Evolutionary conservation across 2,329 filamentous ascomycete species (phyloP).

Genomic region (Colletotrichum sp.): DNA sequence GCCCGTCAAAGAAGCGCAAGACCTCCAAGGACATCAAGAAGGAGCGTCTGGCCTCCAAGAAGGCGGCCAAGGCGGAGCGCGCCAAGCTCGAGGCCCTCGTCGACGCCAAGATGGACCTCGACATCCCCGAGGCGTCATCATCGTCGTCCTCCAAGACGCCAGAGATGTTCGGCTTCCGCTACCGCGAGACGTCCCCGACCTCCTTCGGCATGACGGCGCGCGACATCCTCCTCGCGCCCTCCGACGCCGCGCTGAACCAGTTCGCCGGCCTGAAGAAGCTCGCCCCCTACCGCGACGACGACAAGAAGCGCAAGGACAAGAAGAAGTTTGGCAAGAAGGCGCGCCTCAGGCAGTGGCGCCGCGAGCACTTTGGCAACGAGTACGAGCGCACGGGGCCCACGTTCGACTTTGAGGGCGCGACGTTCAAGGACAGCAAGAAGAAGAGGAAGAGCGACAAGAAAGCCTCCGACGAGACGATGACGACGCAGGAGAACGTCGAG

Average conservation of each 20-base stretch:
- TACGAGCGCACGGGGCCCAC: constrained; percentile 62
- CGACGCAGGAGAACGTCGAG: constrained; percentile 28
- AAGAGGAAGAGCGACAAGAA: constrained; percentile 1
- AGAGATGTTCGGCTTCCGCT: constrained; percentile 69
- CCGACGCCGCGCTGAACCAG: constrained; percentile 84
- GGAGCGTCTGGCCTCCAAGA: constrained; percentile 64
- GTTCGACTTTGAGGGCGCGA: constrained; percentile 56
- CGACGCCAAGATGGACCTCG: constrained; percentile 79
- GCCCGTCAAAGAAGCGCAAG: constrained; percentile 61
- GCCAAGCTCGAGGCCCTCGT: constrained; percentile 86
- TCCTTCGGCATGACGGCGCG: constrained; percentile 87
- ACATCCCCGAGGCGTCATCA: constrained; percentile 57
- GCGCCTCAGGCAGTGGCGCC: constrained; percentile 83
- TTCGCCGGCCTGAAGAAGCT: constrained; percentile 96
- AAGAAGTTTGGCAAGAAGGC: constrained; percentile 94
- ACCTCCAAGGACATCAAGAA: constrained; percentile 66
- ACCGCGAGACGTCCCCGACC: constrained; percentile 91
- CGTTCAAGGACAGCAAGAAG: constrained; percentile 25
- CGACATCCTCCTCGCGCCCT: constrained; percentile 89
- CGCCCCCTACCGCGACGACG: constrained; percentile 83
- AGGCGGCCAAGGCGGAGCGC: constrained; percentile 79
- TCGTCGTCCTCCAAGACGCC: constrained; percentile 45
- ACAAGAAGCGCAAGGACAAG: constrained; percentile 88
- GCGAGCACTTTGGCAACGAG: constrained; percentile 66
- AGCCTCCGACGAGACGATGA: constrained; percentile 21